Base-by-base conservation (phyloP, 257 asterid species). In the Capsicum chinense region DNA sequence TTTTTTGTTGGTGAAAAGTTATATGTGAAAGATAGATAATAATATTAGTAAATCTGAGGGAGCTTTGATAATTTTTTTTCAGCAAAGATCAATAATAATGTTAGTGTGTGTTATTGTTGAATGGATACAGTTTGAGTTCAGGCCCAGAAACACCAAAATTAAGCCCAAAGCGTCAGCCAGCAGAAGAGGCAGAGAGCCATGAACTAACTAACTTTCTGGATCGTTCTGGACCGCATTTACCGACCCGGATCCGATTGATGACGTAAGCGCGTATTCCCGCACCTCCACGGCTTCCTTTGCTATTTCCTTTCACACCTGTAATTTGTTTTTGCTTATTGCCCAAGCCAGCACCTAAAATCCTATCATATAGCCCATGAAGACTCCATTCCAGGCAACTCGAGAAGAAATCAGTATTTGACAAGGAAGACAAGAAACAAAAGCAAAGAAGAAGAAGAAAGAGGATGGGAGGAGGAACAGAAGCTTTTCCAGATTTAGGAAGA, bases 381-480 rank as follows among this genome's bases (percentile, higher is more conserved):
- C 63, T 52, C 14, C 14, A 21, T 76, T 52, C 21, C 44, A 13
- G 42, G 80, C 42, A 48, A 74, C 10, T 19, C 19, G 12, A 48
- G 12, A 48, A 73, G 0, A 12, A 48, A 3, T 16, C 35, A 19
- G 10, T 47, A 5, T 14, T 11, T 2, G 39, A 35, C 57, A 63
- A 66, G 80, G 9, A 17, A 16, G 48, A 12, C 7, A 17, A 58
- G 4, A 7, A 2, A 58, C 4, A 39, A 39, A 39, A 39, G 5
- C 44, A 39, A 39, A 39, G 44, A 56, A 59, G 71, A 64, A 26
- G 48, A 64, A 26, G 48, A 66, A 67, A 26, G 48, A 66, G 37
- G 10, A 83, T 91, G 95, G 90, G 81, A 81, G 94, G 93, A 86
- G 98, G 99, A 87, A 93, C 99, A 21, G 97, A 93, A 90, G 93